Evolutionary conservation across 1,139 yeast genomes (phyloP).

Genomic region (Diutina rugosa): DNA sequence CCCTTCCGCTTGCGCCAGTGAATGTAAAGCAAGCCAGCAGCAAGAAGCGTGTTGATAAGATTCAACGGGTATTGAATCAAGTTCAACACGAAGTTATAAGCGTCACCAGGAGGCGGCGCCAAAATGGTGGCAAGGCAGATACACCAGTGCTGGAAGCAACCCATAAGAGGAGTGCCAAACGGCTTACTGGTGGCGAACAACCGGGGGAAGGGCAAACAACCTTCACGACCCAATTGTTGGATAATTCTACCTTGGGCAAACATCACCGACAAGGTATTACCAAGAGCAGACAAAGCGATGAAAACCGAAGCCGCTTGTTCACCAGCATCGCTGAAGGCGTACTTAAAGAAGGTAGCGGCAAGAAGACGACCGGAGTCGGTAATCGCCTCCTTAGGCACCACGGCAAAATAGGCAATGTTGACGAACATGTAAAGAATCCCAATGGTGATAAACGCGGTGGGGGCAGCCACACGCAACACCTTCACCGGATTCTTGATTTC

Average conservation of each 20-base stretch:
- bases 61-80: constrained; percentile 39
- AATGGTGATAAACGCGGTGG: constrained; percentile 41
- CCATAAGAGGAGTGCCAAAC: constrained; percentile 35
- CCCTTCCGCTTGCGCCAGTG: constrained; percentile 40
- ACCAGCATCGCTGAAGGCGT: constrained; percentile 32
- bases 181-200: constrained; percentile 32
- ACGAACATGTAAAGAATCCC: constrained; percentile 60
- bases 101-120: constrained; percentile 40
- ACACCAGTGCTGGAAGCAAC: constrained; percentile 48
- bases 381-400: constrained; percentile 35
- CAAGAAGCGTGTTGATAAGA: constrained; percentile 35
- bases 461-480: constrained; percentile 32
- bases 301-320: constrained; percentile 37
- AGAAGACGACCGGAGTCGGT: constrained; percentile 30
- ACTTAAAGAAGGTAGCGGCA: constrained; percentile 32
- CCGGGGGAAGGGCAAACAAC: constrained; percentile 31
- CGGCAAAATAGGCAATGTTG: constrained; percentile 44
- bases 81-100: constrained; percentile 33
- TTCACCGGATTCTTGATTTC: constrained; percentile 49
- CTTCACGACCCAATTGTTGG: constrained; percentile 37
- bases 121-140: constrained; percentile 33
- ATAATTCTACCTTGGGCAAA: constrained; percentile 38
- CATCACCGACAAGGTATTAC: constrained; percentile 35
- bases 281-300: constrained; percentile 37
- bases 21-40: constrained; percentile 27